Evolutionary conservation across 192 early-diverging fungal species (phyloP), one percentile per base, ranked within the genome.

Genomic region (Coemansia sp.): DNA sequence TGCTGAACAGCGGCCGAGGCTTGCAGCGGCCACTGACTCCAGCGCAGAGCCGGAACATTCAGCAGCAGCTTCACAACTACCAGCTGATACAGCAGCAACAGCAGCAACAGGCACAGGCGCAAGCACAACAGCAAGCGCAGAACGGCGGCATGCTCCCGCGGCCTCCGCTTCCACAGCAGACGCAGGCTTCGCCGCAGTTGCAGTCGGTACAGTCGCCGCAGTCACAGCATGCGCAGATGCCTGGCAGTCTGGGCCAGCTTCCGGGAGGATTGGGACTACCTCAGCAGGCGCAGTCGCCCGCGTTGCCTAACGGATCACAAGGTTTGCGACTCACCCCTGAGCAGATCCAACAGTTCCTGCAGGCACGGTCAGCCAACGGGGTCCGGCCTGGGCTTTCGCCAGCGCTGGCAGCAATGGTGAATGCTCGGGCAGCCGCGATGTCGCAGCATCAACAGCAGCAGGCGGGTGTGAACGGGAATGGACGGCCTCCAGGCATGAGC

Each of bases 281-380:
- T 8, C 65, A 63, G 19, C 72, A 75, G 35, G 48, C 33, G 11
- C 46, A 40, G 43, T 52, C 46, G 49, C 59, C 54, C 9, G 54
- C 28, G 16, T 46, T 33, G 8, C 25, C 24, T 27, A 56, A 49
- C 11, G 65, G 71, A 3, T 44, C 71, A 10, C 58, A 57, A 0
- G 65, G 67, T 2, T 11, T 67, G 31, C 63, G 69, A 23, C 47
- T 78, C 21, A 71, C 75, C 12, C 75, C 56, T 1, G 75, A 78
- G 27, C 75, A 78, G 57, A 54, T 78, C 10, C 69, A 71, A 57
- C 64, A 61, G 47, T 60, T 78, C 1, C 25, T 78, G 30, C 75
- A 78, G 55, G 68, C 75, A 8, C 75, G 75, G n/a, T 69, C 69
- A n/a, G 69, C 52, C 2, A 74, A 60, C 27, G 69, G 75, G 0